phyloP scores from a whole-genome alignment of 345 rosid species.

The Sonneratia caseolaris region DNA sequence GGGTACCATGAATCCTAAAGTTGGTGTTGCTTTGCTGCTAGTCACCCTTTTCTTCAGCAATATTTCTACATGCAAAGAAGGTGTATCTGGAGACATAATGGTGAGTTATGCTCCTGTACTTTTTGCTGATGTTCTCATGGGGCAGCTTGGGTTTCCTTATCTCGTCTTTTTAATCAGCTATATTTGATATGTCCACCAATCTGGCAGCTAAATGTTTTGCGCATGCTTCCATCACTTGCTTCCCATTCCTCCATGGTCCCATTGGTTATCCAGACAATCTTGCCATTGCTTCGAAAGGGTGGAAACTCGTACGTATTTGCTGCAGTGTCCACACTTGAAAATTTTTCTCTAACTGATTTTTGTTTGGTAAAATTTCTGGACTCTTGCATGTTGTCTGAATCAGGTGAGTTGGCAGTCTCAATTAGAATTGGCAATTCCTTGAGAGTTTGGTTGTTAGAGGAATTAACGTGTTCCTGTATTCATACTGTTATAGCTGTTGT shows the following conservation, averaged over 20 bases:
- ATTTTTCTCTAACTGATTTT: not conserved
- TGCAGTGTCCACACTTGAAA: constrained; percentile 3
- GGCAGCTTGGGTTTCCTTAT: not conserved
- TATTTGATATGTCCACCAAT: constrained; percentile 4
- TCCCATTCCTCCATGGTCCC: constrained; percentile 78
- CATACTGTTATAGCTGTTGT: not conserved
- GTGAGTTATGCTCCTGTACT: constrained; percentile 35
- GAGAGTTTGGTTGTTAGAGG: not conserved
- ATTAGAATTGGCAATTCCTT: not conserved
- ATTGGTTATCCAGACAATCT: constrained; percentile 63
- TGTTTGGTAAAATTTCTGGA: not conserved
- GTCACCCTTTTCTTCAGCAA: constrained; percentile 61
- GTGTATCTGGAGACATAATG: constrained; percentile 29
- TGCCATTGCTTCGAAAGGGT: constrained; percentile 73
- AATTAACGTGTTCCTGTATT: not conserved
- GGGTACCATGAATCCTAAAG: constrained; percentile 53
- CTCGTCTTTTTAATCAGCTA: not conserved
- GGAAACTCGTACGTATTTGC: constrained; percentile 47
- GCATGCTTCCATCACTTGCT: constrained; percentile 81
- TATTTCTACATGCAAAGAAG: constrained; percentile 49
- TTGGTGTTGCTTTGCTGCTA: constrained; percentile 71
- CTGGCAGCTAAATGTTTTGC: constrained; percentile 68
- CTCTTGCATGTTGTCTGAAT: not conserved
- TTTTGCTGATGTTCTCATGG: not conserved
- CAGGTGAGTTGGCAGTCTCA: not conserved